Evolutionary conservation across 2,329 filamentous ascomycete species (phyloP).

Genomic region (Calonectria leucothoes): DNA sequence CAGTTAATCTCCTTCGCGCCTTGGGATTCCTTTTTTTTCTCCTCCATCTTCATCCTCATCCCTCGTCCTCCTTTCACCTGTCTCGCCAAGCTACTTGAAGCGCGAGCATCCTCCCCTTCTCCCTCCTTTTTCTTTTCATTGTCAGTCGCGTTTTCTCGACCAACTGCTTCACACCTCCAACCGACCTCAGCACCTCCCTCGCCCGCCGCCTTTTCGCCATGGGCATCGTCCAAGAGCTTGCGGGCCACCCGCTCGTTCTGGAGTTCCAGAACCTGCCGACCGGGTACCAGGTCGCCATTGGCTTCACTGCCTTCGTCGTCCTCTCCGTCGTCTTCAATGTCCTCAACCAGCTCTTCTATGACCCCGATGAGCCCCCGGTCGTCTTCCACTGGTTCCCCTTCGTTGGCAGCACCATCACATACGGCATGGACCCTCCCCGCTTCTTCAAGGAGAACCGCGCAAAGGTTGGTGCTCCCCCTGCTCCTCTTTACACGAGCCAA

Average conservation of each 20-base stretch:
- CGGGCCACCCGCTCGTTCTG: constrained; percentile 61
- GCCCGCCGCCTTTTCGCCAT: constrained; percentile 50
- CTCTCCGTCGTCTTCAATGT: constrained; percentile 82
- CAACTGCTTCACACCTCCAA: background rate
- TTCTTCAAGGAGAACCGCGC: constrained; percentile 84
- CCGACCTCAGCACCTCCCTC: constrained; percentile 6
- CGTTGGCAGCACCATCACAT: constrained; percentile 90
- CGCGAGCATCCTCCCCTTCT: constrained; percentile 25
- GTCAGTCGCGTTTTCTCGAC: background rate
- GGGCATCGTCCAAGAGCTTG: constrained; percentile 66
- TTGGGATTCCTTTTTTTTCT: constrained; percentile 26
- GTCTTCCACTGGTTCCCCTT: constrained; percentile 87
- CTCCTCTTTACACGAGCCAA: background rate
- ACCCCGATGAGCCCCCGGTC: constrained; percentile 82
- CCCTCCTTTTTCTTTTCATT: background rate
- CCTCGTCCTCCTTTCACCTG: constrained; percentile 26
- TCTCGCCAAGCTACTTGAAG: constrained; percentile 25
- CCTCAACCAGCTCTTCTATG: constrained; percentile 82
- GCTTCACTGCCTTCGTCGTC: constrained; percentile 57
- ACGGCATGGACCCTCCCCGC: constrained; percentile 91
- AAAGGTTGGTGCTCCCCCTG: constrained; percentile 68
- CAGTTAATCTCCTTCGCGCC: constrained; percentile 46
- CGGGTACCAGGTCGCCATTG: constrained; percentile 59
- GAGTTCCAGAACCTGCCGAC: constrained; percentile 61
- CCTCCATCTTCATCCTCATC: constrained; percentile 15